Percentiles rank a stretch among this genome's conserved stretches.
These are phyloP conservation scores for Penicillium concentricum DNA, from an alignment of 2,329 filamentous ascomycete genomes.

Conservation along the genomic window DNA sequence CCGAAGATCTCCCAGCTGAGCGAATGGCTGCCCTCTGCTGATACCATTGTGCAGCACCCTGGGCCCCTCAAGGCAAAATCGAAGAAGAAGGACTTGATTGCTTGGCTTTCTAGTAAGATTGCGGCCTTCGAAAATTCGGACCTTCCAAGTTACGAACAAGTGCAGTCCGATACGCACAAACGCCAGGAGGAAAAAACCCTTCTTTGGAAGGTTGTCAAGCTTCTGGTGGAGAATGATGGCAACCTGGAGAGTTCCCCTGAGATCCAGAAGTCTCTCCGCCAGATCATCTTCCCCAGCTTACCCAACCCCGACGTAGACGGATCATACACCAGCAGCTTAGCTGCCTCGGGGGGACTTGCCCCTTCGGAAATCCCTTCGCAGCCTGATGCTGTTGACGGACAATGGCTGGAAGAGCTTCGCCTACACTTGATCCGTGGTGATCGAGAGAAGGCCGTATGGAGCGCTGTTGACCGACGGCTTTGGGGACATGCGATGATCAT, in stretches of 20 bases:
- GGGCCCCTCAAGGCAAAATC: conserved; percentile 84
- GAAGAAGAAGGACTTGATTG: conserved; percentile 89
- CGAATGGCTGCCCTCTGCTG: conserved; percentile 68
- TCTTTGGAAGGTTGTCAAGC: conserved; percentile 79
- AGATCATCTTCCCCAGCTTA: conserved; percentile 66
- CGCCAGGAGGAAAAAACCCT: conserved; percentile 75
- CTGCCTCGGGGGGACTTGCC: conserved; percentile 40
- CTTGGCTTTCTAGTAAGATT: conserved; percentile 78
- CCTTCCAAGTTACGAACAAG: conserved; percentile 49
- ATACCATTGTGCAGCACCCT: conserved; percentile 77
- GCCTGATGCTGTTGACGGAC: conserved; percentile 67
- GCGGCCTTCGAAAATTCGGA: conserved; percentile 63
- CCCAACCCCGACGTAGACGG: conserved; percentile 33
- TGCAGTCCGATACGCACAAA: conserved; percentile 56
- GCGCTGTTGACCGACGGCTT: conserved; percentile 84
- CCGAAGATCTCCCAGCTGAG: conserved; percentile 75
- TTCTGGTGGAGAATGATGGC: conserved; percentile 86
- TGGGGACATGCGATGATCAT: conserved; percentile 98
- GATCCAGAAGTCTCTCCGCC: conserved; percentile 72
- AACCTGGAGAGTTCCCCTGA: conserved; percentile 68
- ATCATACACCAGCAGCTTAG: conserved; percentile 22
- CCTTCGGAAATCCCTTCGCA: conserved; percentile 41
- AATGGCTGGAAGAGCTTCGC: conserved; percentile 69
- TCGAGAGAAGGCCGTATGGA: conserved; percentile 88
- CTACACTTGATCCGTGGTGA: conserved; percentile 74